A percentile compares a stretch with the other conserved stretches of the same genome.
Evolutionary conservation across 768 basidiomycete genomes (phyloP).

Genomic region (Lanmaoa rubissima): DNA sequence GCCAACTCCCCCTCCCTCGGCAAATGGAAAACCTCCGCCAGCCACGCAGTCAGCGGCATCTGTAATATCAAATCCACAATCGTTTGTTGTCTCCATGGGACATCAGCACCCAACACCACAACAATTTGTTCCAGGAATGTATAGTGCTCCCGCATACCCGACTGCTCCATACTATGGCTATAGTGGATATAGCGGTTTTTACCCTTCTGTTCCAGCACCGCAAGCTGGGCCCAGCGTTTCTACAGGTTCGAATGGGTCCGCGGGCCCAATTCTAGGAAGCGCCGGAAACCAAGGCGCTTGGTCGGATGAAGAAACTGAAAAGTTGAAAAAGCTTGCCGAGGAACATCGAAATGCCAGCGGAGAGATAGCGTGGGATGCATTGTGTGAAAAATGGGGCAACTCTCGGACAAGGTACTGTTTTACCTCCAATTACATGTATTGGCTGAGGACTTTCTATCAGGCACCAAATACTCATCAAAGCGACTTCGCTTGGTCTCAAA

Average conservation of each 20-base stretch:
- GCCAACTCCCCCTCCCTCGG: conserved; percentile 37
- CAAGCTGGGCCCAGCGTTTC: conserved; percentile 27
- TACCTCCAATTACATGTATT: neutral
- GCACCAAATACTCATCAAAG: conserved; percentile 82
- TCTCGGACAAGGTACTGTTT: conserved; percentile 62
- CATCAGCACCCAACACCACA: conserved; percentile 48
- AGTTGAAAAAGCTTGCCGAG: conserved; percentile 65
- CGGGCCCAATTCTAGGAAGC: conserved; percentile 20
- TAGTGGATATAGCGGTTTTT: conserved; percentile 36
- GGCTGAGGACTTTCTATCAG: conserved; percentile 36
- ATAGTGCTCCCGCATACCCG: conserved; percentile 45
- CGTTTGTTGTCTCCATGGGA: conserved; percentile 70
- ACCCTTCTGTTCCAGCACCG: conserved; percentile 23
- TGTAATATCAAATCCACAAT: conserved; percentile 68
- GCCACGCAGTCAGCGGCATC: conserved; percentile 36
- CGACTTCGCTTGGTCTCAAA: conserved; percentile 74
- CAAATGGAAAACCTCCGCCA: conserved; percentile 34
- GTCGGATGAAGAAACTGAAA: conserved; percentile 76
- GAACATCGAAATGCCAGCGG: conserved; percentile 51
- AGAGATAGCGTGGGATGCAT: conserved; percentile 76
- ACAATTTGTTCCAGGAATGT: conserved; percentile 40
- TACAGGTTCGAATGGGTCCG: conserved; percentile 25
- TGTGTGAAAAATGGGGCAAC: conserved; percentile 71
- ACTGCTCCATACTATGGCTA: conserved; percentile 66
- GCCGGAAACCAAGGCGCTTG: conserved; percentile 68